Base-by-base conservation (phyloP, 805 yeast species). In the Clavispora santaluciae region DNA sequence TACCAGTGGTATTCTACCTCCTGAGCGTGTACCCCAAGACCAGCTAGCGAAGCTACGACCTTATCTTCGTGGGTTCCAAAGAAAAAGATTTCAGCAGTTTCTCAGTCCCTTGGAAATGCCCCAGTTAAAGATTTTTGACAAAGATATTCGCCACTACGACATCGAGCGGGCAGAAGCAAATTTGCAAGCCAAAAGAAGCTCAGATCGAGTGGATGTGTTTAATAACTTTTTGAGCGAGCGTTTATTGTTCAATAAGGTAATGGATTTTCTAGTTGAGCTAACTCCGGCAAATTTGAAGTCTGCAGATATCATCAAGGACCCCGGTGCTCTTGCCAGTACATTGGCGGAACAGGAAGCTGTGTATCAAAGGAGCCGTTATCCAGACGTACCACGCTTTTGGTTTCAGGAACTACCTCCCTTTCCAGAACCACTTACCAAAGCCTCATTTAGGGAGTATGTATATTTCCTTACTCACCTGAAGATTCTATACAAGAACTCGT, bases 391-490 rank as follows among this genome's bases (percentile, higher is more conserved):
- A 13, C 48, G 53, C 17, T 55, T 47, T 22, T 45, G 45, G 29
- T 65, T 59, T 41, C 49, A 48, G 11, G 70, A 64, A 40, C 28
- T 68, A 1, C 72, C 73, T 3, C 58, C 61, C 3, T 46, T 64
- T 5, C 68, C 70, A 2, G 22, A 35, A 2, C 58, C 57, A 1
- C 44, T 64, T 29, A 55, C 64, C 1, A 36, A 35, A 16, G 59
- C 57, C n/a, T 42, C 46, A 11, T 69, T 70, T 40, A 55, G 57
- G 24, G 47, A 64, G 33, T 69, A 64, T 39, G 63, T 69, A 21
- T 61, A 66, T 44, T 53, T 53, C 31, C 45, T 70, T 15, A 65
- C 72, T 1, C 72, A 68, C 42, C 46, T 54, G 49, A 55, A 48
- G 30, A 46, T 61, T n/a, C 51, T 54, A 9, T 69, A 63, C 50